Evolutionary conservation across 1,284 basidiomycete genomes (phyloP).

Genomic region (Ustilago sp.): DNA sequence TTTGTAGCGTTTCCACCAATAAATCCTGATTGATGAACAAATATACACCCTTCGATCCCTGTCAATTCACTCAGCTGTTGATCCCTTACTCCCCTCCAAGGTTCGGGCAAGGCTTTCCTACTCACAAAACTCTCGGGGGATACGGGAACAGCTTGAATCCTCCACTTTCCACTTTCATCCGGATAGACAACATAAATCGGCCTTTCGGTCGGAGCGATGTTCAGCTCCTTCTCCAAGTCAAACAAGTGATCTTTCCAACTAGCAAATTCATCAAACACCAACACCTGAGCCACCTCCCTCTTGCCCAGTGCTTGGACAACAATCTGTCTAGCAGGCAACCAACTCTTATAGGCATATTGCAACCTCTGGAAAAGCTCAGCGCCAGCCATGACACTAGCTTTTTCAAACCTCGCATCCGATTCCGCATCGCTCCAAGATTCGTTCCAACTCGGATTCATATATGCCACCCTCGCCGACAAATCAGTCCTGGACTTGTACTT

Average conservation of each 20-base stretch:
- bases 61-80: constrained; percentile 79
- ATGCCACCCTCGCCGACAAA: constrained; percentile 62
- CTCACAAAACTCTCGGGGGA: constrained; percentile 86
- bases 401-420: constrained; percentile 74
- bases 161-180: constrained; percentile 81
- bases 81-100: constrained; percentile 92
- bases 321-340: constrained; percentile 90
- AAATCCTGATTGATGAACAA: constrained; percentile 94
- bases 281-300: constrained; percentile 76
- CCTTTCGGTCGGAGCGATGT: constrained; percentile 71
- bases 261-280: constrained; percentile 83
- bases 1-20: constrained; percentile 92
- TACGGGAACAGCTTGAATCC: constrained; percentile 90
- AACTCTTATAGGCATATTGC: constrained; percentile 85
- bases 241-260: constrained; percentile 97
- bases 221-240: constrained; percentile 76
- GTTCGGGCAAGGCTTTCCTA: constrained; percentile 89
- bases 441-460: constrained; percentile 68
- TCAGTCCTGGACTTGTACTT: constrained; percentile 66
- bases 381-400: constrained; percentile 85
- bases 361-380: constrained; percentile 85
- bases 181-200: constrained; percentile 88
- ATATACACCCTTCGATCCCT: constrained; percentile 84
- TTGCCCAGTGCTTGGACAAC: constrained; percentile 77
- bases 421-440: constrained; percentile 52